Conservation (phyloP, 2,329 filamentous ascomycete genomes). For the Fusarium robinianum region DNA sequence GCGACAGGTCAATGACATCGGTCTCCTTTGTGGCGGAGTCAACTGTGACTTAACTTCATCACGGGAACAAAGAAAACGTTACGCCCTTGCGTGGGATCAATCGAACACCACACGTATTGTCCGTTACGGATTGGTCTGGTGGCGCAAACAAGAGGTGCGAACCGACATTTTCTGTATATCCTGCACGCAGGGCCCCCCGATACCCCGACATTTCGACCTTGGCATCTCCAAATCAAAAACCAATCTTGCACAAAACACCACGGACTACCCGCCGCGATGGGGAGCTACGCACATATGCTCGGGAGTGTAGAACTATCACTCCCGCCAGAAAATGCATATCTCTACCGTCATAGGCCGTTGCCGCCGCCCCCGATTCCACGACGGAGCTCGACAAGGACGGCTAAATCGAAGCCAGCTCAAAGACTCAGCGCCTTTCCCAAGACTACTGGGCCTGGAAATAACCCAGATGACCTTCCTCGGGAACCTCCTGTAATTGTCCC, state of each 20-base stretch:
- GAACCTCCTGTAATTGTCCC: constrained; percentile 17
- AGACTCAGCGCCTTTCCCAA: constrained; percentile 28
- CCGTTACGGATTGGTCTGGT: constrained; percentile 9
- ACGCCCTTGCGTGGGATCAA: constrained; percentile 13
- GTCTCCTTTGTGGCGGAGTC: constrained; percentile 5
- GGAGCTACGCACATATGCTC: constrained; percentile 18
- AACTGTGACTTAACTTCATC: constrained; percentile 11
- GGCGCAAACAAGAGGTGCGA: constrained; percentile 13
- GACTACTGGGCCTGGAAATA: constrained; percentile 25
- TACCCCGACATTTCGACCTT: constrained; percentile 10
- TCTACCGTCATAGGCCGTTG: constrained; percentile 29
- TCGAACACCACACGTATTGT: constrained; percentile 15
- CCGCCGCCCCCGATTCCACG: constrained; percentile 23
- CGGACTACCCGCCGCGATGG: constrained; percentile 17
- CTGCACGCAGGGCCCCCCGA: constrained; percentile 18
- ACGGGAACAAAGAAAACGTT: constrained; percentile 17
- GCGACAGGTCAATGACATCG: constrained; percentile 2
- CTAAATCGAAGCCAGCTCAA: constrained; percentile 6
- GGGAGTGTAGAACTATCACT: constrained; percentile 25
- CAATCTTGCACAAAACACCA: constrained; percentile 4
- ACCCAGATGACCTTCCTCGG: constrained; percentile 23
- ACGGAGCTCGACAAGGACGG: constrained; percentile 12
- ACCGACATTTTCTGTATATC: constrained; percentile 21
- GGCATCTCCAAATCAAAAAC: background rate
- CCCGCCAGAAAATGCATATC: constrained; percentile 31